Conservation (phyloP, 768 basidiomycete genomes). For the Suillus plorans region DNA sequence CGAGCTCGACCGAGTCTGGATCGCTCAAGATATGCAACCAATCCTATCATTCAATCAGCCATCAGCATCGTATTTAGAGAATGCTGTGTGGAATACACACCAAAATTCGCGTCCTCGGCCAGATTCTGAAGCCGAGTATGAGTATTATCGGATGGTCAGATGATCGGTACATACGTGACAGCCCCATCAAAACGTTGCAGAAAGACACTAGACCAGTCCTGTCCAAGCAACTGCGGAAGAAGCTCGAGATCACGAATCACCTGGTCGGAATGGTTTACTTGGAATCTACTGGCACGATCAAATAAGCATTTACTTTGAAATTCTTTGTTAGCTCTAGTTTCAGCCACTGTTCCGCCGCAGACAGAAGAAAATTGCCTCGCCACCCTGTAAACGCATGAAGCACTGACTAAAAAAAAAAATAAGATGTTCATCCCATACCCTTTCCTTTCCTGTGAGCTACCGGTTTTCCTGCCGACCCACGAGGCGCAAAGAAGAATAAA, state of each 20-base stretch:
- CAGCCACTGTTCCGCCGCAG: slow-evolving; percentile 91
- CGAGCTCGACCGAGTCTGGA: slow-evolving; percentile 76
- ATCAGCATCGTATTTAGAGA: slow-evolving; percentile 5
- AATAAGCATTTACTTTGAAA: slow-evolving; percentile 59
- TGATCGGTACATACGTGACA: slow-evolving; percentile 65
- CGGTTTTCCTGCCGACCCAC: slow-evolving; percentile 87
- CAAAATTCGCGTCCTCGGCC: slow-evolving; percentile 79
- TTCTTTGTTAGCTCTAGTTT: slow-evolving; percentile 97
- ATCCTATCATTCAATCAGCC: slow-evolving; percentile 47
- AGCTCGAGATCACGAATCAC: slow-evolving; percentile 96
- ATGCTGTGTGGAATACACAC: slow-evolving; percentile 37
- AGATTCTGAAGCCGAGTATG: slow-evolving; percentile 54
- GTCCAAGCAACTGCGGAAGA: slow-evolving; percentile 88
- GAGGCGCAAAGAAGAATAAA: slow-evolving; percentile 90
- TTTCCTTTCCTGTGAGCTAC: slow-evolving; percentile 94
- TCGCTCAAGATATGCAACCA: slow-evolving; percentile 85
- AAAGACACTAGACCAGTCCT: slow-evolving; percentile 97
- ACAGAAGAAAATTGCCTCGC: slow-evolving; percentile 92
- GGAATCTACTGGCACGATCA: not conserved
- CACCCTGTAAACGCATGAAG: slow-evolving; percentile 55
- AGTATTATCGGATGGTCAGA: slow-evolving; percentile 16
- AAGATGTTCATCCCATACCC: slow-evolving; percentile 41
- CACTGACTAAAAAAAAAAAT: not conserved
- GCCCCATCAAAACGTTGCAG: slow-evolving; percentile 89
- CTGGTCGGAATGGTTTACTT: slow-evolving; percentile 29